Base-by-base conservation (phyloP, 2,329 filamentous ascomycete species). In the Nigrospora oryzae region DNA sequence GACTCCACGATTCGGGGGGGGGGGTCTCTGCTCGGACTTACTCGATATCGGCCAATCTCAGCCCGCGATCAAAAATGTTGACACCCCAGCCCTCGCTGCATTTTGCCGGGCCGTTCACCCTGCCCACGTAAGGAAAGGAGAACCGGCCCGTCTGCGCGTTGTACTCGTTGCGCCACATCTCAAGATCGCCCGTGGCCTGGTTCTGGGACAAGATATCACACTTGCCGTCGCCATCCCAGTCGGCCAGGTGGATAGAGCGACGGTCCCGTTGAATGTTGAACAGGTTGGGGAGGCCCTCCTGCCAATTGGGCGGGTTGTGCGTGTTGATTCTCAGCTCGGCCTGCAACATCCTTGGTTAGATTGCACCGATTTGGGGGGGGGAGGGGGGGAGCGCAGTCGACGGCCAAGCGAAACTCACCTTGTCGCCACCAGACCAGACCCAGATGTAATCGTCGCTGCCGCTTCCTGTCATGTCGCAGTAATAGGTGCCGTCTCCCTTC, bases 131-230 rank as follows among this genome's bases (percentile, higher is more conserved):
- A 32, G 19, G 19, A n/a, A 42, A 42, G 8, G 40, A 11, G 19
- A 42, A 42, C n/a, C 33, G 33, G 19, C 40, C 40, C 13, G 40
- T 42, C 17, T 33, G 32, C 33, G 35, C 30, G 40, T 42, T 34
- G 40, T 42, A 42, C 19, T 31, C 34, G 40, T 42, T 42, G 33
- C 40, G 40, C 40, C 40, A 42, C 40, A 33, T 35, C 40, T 42
- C 40, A 17, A 42, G 40, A 23, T 32, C 40, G n/a, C 40, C 40
- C 17, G 35, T 33, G 32, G 40, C 35, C 40, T 42, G 35, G 33
- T 33, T 32, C 40, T 42, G 40, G 13, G 40, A 42, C 19, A 42
- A 33, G 40, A 42, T 23, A 33, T 42, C 40, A 16, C 40, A 42
- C 33, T 36, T 42, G 33, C 40, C 40, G 23, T 42, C 40, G 5